Base-by-base conservation (phyloP, 495 filamentous ascomycete genomes). In the Tuber borchii region DNA sequence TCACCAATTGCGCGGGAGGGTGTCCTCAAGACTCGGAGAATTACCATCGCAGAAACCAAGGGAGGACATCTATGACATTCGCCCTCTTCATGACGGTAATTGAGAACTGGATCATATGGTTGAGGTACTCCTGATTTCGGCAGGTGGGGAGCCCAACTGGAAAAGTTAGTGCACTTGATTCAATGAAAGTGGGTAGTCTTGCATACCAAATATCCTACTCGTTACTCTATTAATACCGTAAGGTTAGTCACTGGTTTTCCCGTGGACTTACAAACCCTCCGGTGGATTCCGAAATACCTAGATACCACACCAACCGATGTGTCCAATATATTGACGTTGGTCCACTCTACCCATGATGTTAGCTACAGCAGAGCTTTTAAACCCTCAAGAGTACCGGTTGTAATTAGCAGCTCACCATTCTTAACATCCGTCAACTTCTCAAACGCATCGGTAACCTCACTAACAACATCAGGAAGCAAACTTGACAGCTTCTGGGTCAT, bases 391-490 rank as follows among this genome's bases (percentile, higher is more conserved):
- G 44, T 45, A 17, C 17, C 17, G 2, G 5, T 1, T 45, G 14
- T 2, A 17, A 16, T 45, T 45, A 22, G 8, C 6, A 8, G 22
- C 19, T 22, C 9, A 48, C 46, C 46, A 48, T 48, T 48, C 6
- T 8, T 22, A 9, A 72, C 70, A 68, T 20, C n/a, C 7, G 72
- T 65, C 0, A 17, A 70, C 3, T 70, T 44, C 1, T 19, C 20
- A 68, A 71, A 74, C 12, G 37, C 71, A 44, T 14, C 20, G 8
- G 39, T 17, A 16, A 77, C 14, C 70, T 80, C 74, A 7, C 68
- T 22, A 22, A 69, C 0, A 26, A 74, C 39, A 17, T 79, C 73
- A 2, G 74, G 74, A 10, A 80, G 22, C 2, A 71, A n/a, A 20
- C 37, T 73, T 0, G 61, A 31, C 7, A 80, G 37, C 17, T 69